A percentile compares a stretch with the other conserved stretches of the same genome.
Conservation (phyloP, 345 rosid species). For the rapeseed (Brassica napus) region DNA sequence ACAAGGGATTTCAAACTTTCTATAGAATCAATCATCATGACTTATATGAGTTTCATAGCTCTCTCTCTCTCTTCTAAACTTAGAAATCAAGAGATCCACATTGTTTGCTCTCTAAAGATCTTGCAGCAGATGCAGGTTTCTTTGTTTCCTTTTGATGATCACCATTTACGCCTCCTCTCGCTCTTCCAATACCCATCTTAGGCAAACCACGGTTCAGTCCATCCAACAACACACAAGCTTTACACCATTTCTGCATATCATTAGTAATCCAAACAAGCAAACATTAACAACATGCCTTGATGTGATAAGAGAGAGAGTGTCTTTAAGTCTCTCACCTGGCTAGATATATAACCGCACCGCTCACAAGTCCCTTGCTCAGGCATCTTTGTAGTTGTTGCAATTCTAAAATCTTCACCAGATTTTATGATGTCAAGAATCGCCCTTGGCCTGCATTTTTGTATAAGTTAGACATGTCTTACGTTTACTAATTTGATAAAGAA, state of each 20-base stretch:
- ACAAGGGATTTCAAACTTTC: no score
- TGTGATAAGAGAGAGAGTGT: neutral
- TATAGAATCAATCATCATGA: no score
- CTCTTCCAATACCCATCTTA: constrained; percentile 79
- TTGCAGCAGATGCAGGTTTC: constrained; percentile 32
- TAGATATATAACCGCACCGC: constrained; percentile 91
- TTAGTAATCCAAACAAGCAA: neutral
- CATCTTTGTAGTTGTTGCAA: constrained; percentile 79
- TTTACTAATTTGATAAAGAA: neutral
- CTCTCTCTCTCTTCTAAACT: neutral
- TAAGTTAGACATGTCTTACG: neutral
- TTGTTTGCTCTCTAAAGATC: constrained; percentile 61
- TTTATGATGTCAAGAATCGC: constrained; percentile 89
- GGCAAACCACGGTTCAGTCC: constrained; percentile 91
- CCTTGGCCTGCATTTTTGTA: constrained; percentile 62
- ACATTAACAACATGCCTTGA: neutral
- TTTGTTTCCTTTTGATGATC: constrained; percentile 42
- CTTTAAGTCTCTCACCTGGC: constrained; percentile 63
- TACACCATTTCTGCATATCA: constrained; percentile 77
- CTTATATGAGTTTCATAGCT: neutral
- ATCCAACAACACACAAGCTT: constrained; percentile 90
- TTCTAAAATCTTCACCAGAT: constrained; percentile 85
- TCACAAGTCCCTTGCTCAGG: constrained; percentile 96
- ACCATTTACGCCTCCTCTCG: constrained; percentile 42
- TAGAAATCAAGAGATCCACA: constrained; percentile 78